Percentiles rank a stretch among this genome's conserved stretches.
Evolutionary conservation across 805 yeast species (phyloP).

Genomic region (Candida lessepsii): DNA sequence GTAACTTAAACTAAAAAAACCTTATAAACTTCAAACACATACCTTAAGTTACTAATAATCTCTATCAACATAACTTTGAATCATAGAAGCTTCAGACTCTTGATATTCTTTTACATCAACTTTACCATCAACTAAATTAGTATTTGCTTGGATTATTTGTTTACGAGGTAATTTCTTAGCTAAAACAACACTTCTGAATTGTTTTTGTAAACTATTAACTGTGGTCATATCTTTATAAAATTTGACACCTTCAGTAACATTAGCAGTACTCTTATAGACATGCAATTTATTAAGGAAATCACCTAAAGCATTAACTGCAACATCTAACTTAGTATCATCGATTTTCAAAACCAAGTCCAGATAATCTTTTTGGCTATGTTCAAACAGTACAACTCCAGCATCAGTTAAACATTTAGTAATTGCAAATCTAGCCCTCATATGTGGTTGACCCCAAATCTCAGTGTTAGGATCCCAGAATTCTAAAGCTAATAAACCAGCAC

Average conservation of each 20-base stretch:
- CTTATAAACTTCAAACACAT: too few species aligned
- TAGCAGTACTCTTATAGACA: constrained; percentile 75
- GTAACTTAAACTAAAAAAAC: too few species aligned
- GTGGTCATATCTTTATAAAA: constrained; percentile 69
- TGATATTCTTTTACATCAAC: constrained; percentile 70
- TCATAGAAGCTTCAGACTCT: constrained; percentile 73
- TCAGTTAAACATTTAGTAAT: constrained; percentile 72
- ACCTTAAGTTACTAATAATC: not conserved
- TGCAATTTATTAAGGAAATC: constrained; percentile 72
- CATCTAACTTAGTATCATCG: constrained; percentile 61
- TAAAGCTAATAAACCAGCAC: constrained; percentile 81
- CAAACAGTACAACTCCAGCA: constrained; percentile 62
- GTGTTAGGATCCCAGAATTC: constrained; percentile 86
- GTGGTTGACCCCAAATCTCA: constrained; percentile 91
- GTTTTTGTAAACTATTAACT: constrained; percentile 60
- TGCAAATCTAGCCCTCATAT: constrained; percentile 89
- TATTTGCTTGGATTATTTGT: constrained; percentile 82
- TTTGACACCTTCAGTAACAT: constrained; percentile 59
- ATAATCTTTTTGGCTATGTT: constrained; percentile 44
- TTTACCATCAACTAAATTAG: constrained; percentile 43
- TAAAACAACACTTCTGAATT: constrained; percentile 66
- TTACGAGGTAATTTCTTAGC: constrained; percentile 77
- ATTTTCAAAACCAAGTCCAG: constrained; percentile 61
- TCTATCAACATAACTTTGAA: constrained; percentile 67
- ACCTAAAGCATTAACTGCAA: constrained; percentile 72